Evolutionary conservation across 176 grass and related monocot genomes (phyloP).

Genomic region (Tillandsia fasciculata): DNA sequence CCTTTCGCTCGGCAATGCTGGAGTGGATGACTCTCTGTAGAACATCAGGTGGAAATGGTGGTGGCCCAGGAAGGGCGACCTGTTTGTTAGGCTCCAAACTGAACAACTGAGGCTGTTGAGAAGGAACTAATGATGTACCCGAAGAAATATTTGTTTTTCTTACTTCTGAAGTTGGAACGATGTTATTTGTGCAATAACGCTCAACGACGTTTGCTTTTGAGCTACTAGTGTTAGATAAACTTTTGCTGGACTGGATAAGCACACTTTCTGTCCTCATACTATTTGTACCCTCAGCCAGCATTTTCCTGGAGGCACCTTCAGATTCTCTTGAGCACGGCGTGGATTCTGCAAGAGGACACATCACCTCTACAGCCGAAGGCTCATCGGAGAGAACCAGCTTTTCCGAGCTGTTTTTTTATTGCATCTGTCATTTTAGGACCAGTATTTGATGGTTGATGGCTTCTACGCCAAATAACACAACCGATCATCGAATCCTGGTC

Average conservation of each 20-base stretch:
- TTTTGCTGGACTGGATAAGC: not conserved
- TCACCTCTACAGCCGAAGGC: not conserved
- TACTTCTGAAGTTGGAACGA: not conserved
- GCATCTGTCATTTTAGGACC: not conserved
- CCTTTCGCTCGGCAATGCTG: not conserved
- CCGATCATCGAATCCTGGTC: slow-evolving; percentile 31
- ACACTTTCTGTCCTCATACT: not conserved
- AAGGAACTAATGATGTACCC: too few species aligned
- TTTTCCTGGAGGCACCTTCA: not conserved
- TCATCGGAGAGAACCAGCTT: not conserved
- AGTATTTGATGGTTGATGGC: not conserved
- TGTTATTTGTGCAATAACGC: not conserved
- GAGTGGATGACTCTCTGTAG: not conserved
- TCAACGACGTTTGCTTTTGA: not conserved
- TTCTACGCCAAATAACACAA: slow-evolving; percentile 34
- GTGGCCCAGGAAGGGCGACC: slow-evolving; percentile 9
- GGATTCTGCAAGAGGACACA: not conserved
- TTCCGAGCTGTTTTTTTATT: not conserved
- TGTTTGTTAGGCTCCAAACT: not conserved
- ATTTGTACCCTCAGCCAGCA: not conserved
- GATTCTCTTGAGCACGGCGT: slow-evolving; percentile 1
- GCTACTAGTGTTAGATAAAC: slow-evolving; percentile 1
- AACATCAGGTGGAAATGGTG: slow-evolving; percentile 11
- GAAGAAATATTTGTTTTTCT: not conserved
- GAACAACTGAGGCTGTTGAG: too few species aligned